A percentile compares a stretch with the other conserved stretches of the same genome.
Conservation (phyloP, 2,329 filamentous ascomycete species). For the Echinosphaeria canescens region DNA sequence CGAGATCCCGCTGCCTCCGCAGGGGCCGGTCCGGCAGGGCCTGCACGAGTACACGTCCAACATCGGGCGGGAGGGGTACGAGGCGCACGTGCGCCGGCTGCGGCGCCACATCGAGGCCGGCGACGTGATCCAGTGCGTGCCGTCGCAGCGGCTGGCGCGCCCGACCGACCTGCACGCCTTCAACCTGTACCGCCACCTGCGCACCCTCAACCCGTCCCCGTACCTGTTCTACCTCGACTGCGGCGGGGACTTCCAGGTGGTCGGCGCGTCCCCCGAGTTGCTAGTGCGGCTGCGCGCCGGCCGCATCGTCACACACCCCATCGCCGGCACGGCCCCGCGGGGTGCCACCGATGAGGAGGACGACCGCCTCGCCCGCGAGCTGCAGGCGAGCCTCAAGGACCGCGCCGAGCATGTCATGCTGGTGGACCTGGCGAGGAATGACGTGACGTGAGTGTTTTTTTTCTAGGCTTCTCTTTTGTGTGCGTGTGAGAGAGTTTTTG, state of each 20-base stretch:
- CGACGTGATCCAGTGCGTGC: constrained; percentile 95
- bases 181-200: constrained; percentile 91
- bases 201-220: constrained; percentile 92
- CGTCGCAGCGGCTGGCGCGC: constrained; percentile 78
- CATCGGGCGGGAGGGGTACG: constrained; percentile 74
- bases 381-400: constrained; percentile 71
- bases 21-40: constrained; percentile 48
- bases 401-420: constrained; percentile 94
- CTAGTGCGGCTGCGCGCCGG: constrained; percentile 61
- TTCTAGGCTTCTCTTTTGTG: too few species aligned
- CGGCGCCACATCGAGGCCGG: constrained; percentile 83
- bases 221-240: constrained; percentile 96
- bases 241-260: constrained; percentile 77
- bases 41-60: constrained; percentile 83
- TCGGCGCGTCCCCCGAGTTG: constrained; percentile 86
- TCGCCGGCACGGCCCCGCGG: constrained; percentile 85
- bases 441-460: too few species aligned
- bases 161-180: constrained; percentile 87
- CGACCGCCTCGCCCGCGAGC: constrained; percentile 52
- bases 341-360: constrained; percentile 69
- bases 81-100: constrained; percentile 63
- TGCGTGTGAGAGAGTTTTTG: too few species aligned
- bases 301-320: constrained; percentile 86
- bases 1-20: constrained; percentile 56
- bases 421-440: constrained; percentile 87